These are phyloP conservation scores for Phyllostachys edulis DNA, from an alignment of 176 grass and related monocot genomes.

Conservation along the genomic window DNA sequence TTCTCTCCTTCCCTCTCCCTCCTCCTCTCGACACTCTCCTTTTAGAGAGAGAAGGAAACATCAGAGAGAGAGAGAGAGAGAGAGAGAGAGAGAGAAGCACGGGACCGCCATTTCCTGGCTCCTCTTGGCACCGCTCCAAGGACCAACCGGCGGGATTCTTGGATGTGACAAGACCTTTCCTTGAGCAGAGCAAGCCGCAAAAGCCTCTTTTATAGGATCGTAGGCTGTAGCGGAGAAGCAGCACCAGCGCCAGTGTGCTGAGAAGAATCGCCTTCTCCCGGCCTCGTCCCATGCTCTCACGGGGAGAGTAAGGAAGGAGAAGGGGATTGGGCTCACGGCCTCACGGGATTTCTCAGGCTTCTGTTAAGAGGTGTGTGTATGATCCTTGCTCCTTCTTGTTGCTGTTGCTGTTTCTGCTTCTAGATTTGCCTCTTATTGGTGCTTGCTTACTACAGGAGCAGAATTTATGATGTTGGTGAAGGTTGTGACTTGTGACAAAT, in stretches of 20 bases:
- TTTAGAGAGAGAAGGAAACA: constrained; percentile 7
- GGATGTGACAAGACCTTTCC: constrained; percentile 15
- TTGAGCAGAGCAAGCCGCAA: not conserved
- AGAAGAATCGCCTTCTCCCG: not conserved
- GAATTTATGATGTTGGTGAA: not conserved
- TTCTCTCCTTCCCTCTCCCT: not conserved
- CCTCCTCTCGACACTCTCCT: not conserved
- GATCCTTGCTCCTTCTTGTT: not conserved
- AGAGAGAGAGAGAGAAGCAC: not conserved
- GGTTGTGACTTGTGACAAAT: not conserved
- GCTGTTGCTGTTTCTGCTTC: not conserved
- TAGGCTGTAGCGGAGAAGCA: constrained; percentile 1
- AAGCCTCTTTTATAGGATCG: constrained; percentile 10
- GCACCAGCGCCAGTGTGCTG: not conserved
- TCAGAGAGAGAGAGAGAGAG: not conserved
- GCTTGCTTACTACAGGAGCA: not conserved
- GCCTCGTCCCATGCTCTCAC: constrained; percentile 1
- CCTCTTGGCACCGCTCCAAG: constrained; percentile 19
- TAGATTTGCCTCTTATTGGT: not conserved
- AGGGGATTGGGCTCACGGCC: not conserved
- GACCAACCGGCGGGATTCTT: constrained; percentile 27
- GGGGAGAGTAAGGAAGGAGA: not conserved
- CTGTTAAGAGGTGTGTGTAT: not conserved
- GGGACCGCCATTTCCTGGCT: not conserved
- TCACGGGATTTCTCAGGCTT: not conserved